Conservation (phyloP, 2,329 filamentous ascomycete genomes). For the Tolypocladium sp. region DNA sequence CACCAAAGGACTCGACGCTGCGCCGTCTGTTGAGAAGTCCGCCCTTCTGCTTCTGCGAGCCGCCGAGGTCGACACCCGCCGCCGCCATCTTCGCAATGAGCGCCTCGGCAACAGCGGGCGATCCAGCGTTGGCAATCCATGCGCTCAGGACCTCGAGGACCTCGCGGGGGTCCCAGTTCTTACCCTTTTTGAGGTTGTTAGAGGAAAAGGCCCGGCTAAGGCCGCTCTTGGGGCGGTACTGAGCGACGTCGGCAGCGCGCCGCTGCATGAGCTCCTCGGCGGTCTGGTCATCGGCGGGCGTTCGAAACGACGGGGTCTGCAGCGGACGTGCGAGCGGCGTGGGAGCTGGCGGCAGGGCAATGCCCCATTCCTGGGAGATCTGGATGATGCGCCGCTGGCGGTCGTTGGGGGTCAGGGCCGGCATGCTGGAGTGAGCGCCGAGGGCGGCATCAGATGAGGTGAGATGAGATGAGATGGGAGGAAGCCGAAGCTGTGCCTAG, state of each 20-base stretch:
- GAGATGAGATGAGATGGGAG: not conserved
- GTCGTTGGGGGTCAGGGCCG: constrained; percentile 21
- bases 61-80: constrained; percentile 42
- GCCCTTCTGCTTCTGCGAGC: constrained; percentile 36
- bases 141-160: constrained; percentile 41
- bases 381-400: constrained; percentile 39
- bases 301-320: constrained; percentile 32
- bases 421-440: constrained; percentile 12
- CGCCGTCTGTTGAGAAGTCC: constrained; percentile 37
- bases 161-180: constrained; percentile 42
- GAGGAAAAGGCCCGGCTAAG: constrained; percentile 29
- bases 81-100: constrained; percentile 39
- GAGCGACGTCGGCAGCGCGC: constrained; percentile 26
- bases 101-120: constrained; percentile 46
- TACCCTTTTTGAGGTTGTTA: constrained; percentile 32
- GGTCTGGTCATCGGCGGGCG: constrained; percentile 37
- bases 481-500: not conserved
- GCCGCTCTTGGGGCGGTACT: constrained; percentile 26
- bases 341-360: constrained; percentile 30
- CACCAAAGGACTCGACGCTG: constrained; percentile 37
- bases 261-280: constrained; percentile 47
- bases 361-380: constrained; percentile 41
- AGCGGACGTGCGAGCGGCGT: constrained; percentile 31
- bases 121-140: constrained; percentile 39
- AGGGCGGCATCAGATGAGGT: not conserved